Base-by-base conservation (phyloP, 371 early-diverging fungal species). In the Conidiobolus incongruus region DNA sequence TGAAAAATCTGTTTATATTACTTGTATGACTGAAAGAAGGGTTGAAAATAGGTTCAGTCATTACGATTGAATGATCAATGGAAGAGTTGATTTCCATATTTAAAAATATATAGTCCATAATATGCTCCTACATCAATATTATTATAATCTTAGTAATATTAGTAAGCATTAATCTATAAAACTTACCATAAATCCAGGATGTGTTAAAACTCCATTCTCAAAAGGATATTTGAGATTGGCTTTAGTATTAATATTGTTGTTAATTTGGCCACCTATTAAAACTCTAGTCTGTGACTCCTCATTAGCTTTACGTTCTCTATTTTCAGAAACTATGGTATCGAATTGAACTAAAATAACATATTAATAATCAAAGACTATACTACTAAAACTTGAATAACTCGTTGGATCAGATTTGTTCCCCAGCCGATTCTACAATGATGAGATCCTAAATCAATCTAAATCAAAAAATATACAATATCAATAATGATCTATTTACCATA, bases 1-100 rank as follows among this genome's bases (percentile, higher is more conserved):
- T 15, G 13, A 22, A 31, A 5, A n/a, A n/a, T n/a, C n/a, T n/a
- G n/a, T 2, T 12, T 8, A 35, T 57, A 48, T 11, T 66, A 80
- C 79, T 57, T 49, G 66, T 73, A 44, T 90, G 71, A 41, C 72
- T 77, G 44, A 73, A 65, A 32, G 49, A 57, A n/a, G 84, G 81
- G 21, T 66, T 72, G 49, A 81, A 84, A 5, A 68, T 63, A 0
- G 87, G 63, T 40, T 91, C 91, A 7, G 88, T 85, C 69, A 89
- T 70, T 1, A 91, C 60, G 20, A 91, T 54, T 0, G 87, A 83
- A 54, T 84, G 83, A 16, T 69, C 48, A 11, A 88, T 61, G 12
- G 43, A 51, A 3, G 72, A 62, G 34, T 70, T 66, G 34, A 87
- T 70, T 6, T 86, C 86, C 17, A 89, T 61, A 34, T 78, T 72